A percentile compares a stretch with the other conserved stretches of the same genome.
Conservation (phyloP, 768 basidiomycete genomes). For the Boletus patriciae region DNA sequence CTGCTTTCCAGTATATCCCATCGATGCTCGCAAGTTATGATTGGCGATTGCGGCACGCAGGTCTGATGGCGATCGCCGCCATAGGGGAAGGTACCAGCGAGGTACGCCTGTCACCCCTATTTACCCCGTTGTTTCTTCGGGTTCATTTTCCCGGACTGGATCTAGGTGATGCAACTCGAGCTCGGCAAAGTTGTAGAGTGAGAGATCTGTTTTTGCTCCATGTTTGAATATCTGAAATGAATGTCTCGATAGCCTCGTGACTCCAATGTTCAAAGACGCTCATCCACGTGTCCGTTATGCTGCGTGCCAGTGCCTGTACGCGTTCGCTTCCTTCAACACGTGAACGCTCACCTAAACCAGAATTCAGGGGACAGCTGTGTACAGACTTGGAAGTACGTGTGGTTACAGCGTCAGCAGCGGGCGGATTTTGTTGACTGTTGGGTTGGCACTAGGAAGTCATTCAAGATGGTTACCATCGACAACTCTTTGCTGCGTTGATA, state of each 20-base stretch:
- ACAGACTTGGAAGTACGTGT: conserved; percentile 76
- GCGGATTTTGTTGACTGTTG: not conserved
- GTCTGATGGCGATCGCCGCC: conserved; percentile 82
- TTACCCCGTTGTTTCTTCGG: not conserved
- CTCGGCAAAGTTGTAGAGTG: conserved; percentile 81
- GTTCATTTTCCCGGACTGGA: not conserved
- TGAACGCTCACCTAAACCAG: not conserved
- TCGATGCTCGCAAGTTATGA: conserved; percentile 79
- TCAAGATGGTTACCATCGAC: conserved; percentile 66
- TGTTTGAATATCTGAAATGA: not conserved
- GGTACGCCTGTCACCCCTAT: conserved; percentile 33
- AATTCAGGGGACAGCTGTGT: conserved; percentile 76
- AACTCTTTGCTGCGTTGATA: conserved; percentile 69
- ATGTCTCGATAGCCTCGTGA: conserved; percentile 54
- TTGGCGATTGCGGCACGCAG: conserved; percentile 85
- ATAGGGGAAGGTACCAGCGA: conserved; percentile 83
- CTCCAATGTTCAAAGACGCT: conserved; percentile 73
- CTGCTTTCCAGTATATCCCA: conserved; percentile 80
- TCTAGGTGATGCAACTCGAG: conserved; percentile 75
- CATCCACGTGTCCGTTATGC: conserved; percentile 75
- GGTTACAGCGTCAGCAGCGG: not conserved
- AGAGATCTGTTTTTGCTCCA: conserved; percentile 24
- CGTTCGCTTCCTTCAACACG: conserved; percentile 6
- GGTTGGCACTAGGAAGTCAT: conserved; percentile 58
- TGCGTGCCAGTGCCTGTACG: conserved; percentile 84